These are phyloP conservation scores for Exophiala bonariae DNA, from an alignment of 2,329 filamentous ascomycete species.

Conservation along the genomic window DNA sequence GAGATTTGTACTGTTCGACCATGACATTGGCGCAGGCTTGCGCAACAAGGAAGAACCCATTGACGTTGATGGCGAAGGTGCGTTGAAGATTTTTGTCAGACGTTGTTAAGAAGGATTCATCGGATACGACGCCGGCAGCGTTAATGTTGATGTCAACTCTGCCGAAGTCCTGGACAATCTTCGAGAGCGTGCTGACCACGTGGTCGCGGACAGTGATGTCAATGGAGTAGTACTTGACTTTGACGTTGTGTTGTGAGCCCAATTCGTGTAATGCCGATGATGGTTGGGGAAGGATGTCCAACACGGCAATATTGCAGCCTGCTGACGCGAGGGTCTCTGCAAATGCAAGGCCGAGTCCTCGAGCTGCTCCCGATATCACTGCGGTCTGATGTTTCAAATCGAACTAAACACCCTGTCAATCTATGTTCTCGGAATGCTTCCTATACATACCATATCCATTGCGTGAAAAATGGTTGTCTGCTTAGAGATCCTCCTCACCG, in stretches of 20 bases:
- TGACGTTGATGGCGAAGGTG: constrained; percentile 30
- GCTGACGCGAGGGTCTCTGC: constrained; percentile 24
- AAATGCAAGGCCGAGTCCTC: constrained; percentile 28
- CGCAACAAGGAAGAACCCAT: constrained; percentile 29
- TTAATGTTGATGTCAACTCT: constrained; percentile 24
- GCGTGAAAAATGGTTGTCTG: background rate
- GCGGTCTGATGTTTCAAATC: constrained; percentile 24
- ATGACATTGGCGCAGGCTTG: constrained; percentile 32
- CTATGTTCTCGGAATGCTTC: background rate
- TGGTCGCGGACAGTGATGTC: constrained; percentile 9
- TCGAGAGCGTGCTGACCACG: constrained; percentile 1
- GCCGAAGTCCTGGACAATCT: constrained; percentile 10
- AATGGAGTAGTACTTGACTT: constrained; percentile 10
- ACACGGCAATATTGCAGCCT: constrained; percentile 19
- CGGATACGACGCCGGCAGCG: constrained; percentile 31
- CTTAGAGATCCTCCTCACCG: background rate
- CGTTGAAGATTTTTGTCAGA: constrained; percentile 35
- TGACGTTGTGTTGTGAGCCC: background rate
- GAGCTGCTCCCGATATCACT: constrained; percentile 28
- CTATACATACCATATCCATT: constrained; percentile 8
- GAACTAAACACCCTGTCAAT: constrained; percentile 6
- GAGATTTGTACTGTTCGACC: constrained; percentile 18
- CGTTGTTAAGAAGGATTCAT: constrained; percentile 29
- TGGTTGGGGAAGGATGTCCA: constrained; percentile 16
- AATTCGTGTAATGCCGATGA: constrained; percentile 8